These are phyloP conservation scores for Corynascus novoguineensis DNA, from an alignment of 495 filamentous ascomycete species.

Conservation along the genomic window DNA sequence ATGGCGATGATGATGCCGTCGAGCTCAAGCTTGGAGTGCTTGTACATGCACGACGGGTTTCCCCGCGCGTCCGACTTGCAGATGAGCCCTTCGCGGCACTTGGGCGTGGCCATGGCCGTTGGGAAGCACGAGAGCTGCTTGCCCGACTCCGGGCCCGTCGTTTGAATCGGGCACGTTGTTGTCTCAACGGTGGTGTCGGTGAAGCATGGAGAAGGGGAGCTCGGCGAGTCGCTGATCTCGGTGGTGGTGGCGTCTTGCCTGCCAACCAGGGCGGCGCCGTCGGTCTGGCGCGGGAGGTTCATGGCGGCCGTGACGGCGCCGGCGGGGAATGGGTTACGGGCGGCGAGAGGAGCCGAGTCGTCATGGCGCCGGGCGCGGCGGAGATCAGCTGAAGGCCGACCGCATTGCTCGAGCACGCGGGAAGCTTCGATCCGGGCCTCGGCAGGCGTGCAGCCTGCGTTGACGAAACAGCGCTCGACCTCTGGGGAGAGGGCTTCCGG, in stretches of 20 bases:
- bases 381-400: conserved; percentile 27
- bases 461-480: conserved; percentile 36
- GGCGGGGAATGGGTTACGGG: conserved; percentile 19
- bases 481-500: conserved; percentile 20
- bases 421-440: conserved; percentile 34
- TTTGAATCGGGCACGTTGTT: conserved; percentile 33
- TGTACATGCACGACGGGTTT: conserved; percentile 40
- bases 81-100: conserved; percentile 42
- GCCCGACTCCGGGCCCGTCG: conserved; percentile 30
- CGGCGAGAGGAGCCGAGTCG: conserved; percentile 10
- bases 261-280: background rate
- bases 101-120: conserved; percentile 25
- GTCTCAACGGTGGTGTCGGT: conserved; percentile 28
- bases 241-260: background rate
- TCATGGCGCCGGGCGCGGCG: conserved; percentile 17
- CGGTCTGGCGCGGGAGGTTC: conserved; percentile 11
- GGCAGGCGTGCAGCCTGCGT: conserved; percentile 35
- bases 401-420: conserved; percentile 31
- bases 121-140: conserved; percentile 35
- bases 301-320: conserved; percentile 13
- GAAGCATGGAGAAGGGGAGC: conserved; percentile 35
- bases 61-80: conserved; percentile 37
- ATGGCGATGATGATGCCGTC: conserved; percentile 41
- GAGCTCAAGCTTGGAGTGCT: conserved; percentile 29
- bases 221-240: conserved; percentile 4